Evolutionary conservation across 768 basidiomycete genomes (phyloP).

Genomic region (Cystobasidium tubakii): DNA sequence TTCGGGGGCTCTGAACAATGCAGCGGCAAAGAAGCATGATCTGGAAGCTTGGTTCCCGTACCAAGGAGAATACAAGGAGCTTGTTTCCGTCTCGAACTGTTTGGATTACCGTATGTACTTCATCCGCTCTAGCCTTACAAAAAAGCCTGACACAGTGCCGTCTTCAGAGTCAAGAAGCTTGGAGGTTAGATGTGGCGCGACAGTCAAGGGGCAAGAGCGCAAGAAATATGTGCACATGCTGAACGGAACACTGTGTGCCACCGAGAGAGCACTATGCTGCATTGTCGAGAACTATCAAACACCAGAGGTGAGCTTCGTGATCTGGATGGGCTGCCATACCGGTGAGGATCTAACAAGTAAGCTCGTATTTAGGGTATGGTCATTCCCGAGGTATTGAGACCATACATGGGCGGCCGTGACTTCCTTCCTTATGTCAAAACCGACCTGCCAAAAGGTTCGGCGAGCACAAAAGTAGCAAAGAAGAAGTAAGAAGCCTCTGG

Average conservation of each 20-base stretch:
- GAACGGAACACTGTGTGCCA: slow-evolving; percentile 95
- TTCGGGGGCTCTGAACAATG: slow-evolving; percentile 91
- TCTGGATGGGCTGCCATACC: no score
- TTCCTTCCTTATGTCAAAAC: slow-evolving; percentile 52
- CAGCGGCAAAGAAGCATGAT: slow-evolving; percentile 94
- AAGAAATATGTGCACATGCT: slow-evolving; percentile 98
- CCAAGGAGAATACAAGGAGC: slow-evolving; percentile 91
- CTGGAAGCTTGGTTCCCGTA: slow-evolving; percentile 99
- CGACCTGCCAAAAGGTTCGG: slow-evolving; percentile 49
- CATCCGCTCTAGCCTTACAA: not conserved
- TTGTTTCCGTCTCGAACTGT: slow-evolving; percentile 96
- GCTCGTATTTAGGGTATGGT: slow-evolving; percentile 91
- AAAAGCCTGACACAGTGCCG: not conserved
- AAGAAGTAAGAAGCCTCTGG: not conserved
- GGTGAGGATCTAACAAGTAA: no score
- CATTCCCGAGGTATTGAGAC: slow-evolving; percentile 80
- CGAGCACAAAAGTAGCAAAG: slow-evolving; percentile 48
- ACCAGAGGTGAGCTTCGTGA: slow-evolving; percentile 62
- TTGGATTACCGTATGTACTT: slow-evolving; percentile 81
- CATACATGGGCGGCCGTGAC: slow-evolving; percentile 87
- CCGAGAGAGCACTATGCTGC: slow-evolving; percentile 92
- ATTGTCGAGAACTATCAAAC: slow-evolving; percentile 99
- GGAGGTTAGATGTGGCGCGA: slow-evolving; percentile 88
- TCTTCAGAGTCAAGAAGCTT: slow-evolving; percentile 79
- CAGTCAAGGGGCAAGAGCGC: slow-evolving; percentile 77